A percentile compares a stretch with the other conserved stretches of the same genome.
phyloP scores from a whole-genome alignment of 768 basidiomycete genomes.

The Lentinula lateritia region DNA sequence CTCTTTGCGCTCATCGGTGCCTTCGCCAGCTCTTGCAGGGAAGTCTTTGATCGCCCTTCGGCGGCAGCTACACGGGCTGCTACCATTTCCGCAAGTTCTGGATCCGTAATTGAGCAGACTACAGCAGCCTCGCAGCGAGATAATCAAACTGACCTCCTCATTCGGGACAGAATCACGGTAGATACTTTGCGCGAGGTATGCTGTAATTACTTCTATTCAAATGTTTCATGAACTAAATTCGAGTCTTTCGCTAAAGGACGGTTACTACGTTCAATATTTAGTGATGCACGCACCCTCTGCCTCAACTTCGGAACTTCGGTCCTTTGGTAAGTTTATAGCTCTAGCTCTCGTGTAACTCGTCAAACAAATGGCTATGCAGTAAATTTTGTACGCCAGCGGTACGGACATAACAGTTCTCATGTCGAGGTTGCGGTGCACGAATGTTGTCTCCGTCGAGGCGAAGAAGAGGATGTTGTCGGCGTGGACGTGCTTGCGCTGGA shows the following conservation, averaged over 20 bases:
- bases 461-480: constrained; percentile 23
- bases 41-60: constrained; percentile 57
- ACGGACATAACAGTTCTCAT: constrained; percentile 34
- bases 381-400: constrained; percentile 50
- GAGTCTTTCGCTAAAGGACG: constrained; percentile 18
- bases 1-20: constrained; percentile 60
- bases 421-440: constrained; percentile 49
- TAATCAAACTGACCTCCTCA: not conserved
- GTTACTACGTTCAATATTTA: constrained; percentile 47
- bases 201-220: not conserved
- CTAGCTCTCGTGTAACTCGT: constrained; percentile 11
- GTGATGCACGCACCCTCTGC: constrained; percentile 37
- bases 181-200: constrained; percentile 1
- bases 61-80: constrained; percentile 62
- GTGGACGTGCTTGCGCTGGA: constrained; percentile 60
- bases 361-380: constrained; percentile 29
- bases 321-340: constrained; percentile 38
- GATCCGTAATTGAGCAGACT: constrained; percentile 1
- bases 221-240: constrained; percentile 1
- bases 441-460: constrained; percentile 41
- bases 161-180: constrained; percentile 3
- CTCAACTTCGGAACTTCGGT: constrained; percentile 28
- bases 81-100: constrained; percentile 26
- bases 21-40: constrained; percentile 53
- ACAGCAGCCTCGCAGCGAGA: not conserved